Evolutionary conservation across 75 land plant genomes (phyloP).

Genomic region (Sequoiadendron giganteum): DNA sequence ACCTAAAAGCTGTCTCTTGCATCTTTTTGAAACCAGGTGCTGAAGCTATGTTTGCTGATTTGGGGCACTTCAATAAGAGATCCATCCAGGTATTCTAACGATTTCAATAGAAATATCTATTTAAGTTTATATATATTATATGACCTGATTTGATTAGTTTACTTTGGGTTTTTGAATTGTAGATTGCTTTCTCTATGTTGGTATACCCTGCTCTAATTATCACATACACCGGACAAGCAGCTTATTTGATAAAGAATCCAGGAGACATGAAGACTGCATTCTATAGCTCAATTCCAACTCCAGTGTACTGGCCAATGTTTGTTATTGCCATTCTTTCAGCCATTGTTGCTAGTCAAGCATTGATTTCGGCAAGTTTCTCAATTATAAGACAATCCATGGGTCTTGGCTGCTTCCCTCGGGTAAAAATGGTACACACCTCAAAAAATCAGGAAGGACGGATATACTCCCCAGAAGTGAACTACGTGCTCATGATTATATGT

Average conservation of each 20-base stretch:
- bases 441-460: constrained; percentile 42
- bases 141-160: neutral
- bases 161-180: constrained; percentile 8
- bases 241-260: constrained; percentile 48
- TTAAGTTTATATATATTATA: neutral
- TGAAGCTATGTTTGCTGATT: constrained; percentile 73
- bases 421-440: constrained; percentile 55
- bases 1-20: neutral
- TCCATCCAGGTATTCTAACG: constrained; percentile 43
- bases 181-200: constrained; percentile 42
- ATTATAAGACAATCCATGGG: constrained; percentile 50
- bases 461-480: constrained; percentile 64
- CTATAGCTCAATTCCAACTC: constrained; percentile 41
- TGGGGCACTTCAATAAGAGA: constrained; percentile 59
- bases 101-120: neutral
- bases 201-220: constrained; percentile 38
- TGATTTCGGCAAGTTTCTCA: constrained; percentile 64
- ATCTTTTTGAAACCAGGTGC: constrained; percentile 43
- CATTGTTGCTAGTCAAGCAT: constrained; percentile 60
- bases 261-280: constrained; percentile 22
- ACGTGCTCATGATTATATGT: constrained; percentile 49
- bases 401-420: constrained; percentile 54
- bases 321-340: constrained; percentile 53
- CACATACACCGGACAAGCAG: constrained; percentile 53
- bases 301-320: constrained; percentile 65